Percentiles rank a stretch among this genome's conserved stretches.
These are phyloP conservation scores for Maudiozyma saulgeensis DNA, from an alignment of 805 yeast genomes.

Conservation along the genomic window DNA sequence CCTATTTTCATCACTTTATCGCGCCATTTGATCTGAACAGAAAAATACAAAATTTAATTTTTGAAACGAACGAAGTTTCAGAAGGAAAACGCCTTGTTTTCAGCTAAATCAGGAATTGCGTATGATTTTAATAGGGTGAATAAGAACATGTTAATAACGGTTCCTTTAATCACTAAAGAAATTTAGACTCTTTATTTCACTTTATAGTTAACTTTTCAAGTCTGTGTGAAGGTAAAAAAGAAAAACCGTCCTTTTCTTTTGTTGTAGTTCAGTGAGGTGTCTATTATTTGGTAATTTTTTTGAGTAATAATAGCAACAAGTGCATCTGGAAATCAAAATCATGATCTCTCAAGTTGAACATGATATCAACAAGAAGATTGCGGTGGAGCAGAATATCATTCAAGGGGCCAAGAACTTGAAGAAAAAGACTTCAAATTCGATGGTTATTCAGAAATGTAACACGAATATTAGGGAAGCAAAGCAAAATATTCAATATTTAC, in stretches of 20 bases:
- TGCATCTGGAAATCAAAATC: neutral
- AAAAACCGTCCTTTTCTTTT: no score
- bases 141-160: no score
- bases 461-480: constrained; percentile 85
- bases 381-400: constrained; percentile 78
- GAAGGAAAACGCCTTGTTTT: neutral
- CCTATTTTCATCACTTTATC: neutral
- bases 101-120: neutral
- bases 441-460: constrained; percentile 85
- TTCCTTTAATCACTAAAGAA: no score
- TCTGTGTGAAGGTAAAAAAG: no score
- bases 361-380: constrained; percentile 79
- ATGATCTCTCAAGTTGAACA: constrained; percentile 25
- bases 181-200: no score
- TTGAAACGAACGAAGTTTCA: neutral
- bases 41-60: neutral
- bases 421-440: constrained; percentile 66
- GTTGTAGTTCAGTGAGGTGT: no score
- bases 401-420: constrained; percentile 78
- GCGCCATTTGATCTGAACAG: no score
- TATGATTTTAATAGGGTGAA: no score
- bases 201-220: no score
- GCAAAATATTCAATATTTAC: constrained; percentile 80
- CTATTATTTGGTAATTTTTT: no score
- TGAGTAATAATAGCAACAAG: no score